These are phyloP conservation scores for Pyrenochaeta sp. DNA, from an alignment of 2,329 filamentous ascomycete species.

Conservation along the genomic window DNA sequence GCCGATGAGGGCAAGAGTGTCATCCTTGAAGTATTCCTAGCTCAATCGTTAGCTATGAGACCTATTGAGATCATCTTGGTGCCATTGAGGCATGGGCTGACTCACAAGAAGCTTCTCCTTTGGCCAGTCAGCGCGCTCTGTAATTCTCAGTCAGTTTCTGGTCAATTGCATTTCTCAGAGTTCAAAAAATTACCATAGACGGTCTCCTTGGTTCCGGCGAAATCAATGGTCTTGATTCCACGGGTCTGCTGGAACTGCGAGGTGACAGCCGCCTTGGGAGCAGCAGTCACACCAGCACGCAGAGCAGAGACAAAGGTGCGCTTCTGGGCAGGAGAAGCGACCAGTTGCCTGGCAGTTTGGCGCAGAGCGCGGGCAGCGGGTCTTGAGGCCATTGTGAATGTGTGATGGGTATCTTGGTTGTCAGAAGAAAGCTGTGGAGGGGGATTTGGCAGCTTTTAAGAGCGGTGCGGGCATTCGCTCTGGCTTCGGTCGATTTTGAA, in stretches of 20 bases:
- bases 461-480: slow-evolving; percentile 20
- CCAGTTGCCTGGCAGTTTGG: slow-evolving; percentile 63
- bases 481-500: slow-evolving; percentile 19
- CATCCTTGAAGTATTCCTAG: slow-evolving; percentile 99
- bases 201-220: slow-evolving; percentile 91
- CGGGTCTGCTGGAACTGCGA: slow-evolving; percentile 72
- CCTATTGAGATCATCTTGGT: slow-evolving; percentile 13
- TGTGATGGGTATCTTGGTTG: slow-evolving; percentile 46
- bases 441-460: slow-evolving; percentile 38
- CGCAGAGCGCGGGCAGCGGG: slow-evolving; percentile 71
- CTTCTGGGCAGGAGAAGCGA: slow-evolving; percentile 58
- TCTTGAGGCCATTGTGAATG: slow-evolving; percentile 76
- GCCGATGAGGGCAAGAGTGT: slow-evolving; percentile 98
- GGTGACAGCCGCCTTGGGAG: slow-evolving; percentile 55
- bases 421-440: slow-evolving; percentile 25
- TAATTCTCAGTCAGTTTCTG: slow-evolving; percentile 30
- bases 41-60: slow-evolving; percentile 34
- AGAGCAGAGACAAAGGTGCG: slow-evolving; percentile 67
- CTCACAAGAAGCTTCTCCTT: slow-evolving; percentile 95
- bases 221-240: slow-evolving; percentile 98
- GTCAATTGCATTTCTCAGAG: slow-evolving; percentile 17
- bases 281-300: slow-evolving; percentile 54
- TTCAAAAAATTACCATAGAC: slow-evolving; percentile 77
- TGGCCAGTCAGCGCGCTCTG: slow-evolving; percentile 98
- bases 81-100: slow-evolving; percentile 44